Percentiles rank a stretch among this genome's conserved stretches.
Conservation (phyloP, 768 basidiomycete genomes). For the Rhodotorula diobovata region DNA sequence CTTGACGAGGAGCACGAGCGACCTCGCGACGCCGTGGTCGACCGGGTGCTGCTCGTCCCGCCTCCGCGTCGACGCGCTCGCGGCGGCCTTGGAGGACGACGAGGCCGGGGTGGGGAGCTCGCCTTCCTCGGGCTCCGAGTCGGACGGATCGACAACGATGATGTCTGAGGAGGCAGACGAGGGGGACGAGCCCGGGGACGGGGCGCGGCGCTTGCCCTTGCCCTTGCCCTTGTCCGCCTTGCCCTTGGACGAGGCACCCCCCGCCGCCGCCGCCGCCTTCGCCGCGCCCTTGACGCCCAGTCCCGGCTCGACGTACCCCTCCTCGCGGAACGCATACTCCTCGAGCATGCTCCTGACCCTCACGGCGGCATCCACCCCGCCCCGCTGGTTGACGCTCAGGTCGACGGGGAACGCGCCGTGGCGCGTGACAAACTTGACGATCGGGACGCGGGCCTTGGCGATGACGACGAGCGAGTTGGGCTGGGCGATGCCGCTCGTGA, state of each 20-base stretch:
- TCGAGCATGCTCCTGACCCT: slow-evolving; percentile 76
- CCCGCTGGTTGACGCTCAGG: slow-evolving; percentile 85
- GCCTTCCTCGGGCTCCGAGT: background rate
- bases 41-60: slow-evolving; percentile 19
- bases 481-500: slow-evolving; percentile 64
- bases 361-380: slow-evolving; percentile 70
- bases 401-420: slow-evolving; percentile 77
- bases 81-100: background rate
- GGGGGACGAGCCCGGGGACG: no score
- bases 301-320: slow-evolving; percentile 35
- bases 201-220: background rate
- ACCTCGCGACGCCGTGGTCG: slow-evolving; percentile 38
- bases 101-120: background rate
- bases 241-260: no score
- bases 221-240: slow-evolving; percentile 13
- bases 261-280: no score
- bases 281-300: slow-evolving; percentile 47
- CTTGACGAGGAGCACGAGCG: slow-evolving; percentile 80
- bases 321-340: slow-evolving; percentile 46
- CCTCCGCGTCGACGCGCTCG: no score
- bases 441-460: slow-evolving; percentile 88
- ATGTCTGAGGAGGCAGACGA: no score
- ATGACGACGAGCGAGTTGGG: slow-evolving; percentile 73
- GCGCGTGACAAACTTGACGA: slow-evolving; percentile 85
- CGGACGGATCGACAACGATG: no score